Base-by-base conservation (phyloP, 1,284 basidiomycete species). In the Rhodofomes roseus region DNA sequence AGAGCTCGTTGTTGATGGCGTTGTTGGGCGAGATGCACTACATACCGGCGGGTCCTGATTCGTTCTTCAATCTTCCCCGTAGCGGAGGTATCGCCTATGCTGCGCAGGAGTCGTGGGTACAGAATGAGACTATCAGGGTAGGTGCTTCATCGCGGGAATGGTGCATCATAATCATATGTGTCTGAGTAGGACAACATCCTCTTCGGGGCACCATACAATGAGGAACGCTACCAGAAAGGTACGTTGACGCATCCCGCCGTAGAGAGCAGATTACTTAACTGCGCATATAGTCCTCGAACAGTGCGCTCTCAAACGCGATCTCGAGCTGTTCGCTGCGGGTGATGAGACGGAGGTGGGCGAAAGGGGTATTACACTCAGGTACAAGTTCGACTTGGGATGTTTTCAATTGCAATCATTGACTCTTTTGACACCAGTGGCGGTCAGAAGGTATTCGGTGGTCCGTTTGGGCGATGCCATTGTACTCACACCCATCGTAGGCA, bases 71-170 rank as follows among this genome's bases (percentile, higher is more conserved):
- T 61, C 78, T 92, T 8, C 88, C 89, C 12, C 79, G 88, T 8
- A 72, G 75, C 1, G 80, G 81, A 11, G 88, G 89, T 7, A 81
- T 92, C 6, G 84, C 86, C 0, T 92, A 89, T 71, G 86, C 88
- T 4, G 85, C 87, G 0, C 90, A 93, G 69, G 88, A 91, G 65
- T 85, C 87, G 1, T 93, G 89, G 89, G 85, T 87, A 4, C 79
- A 82, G 65, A 87, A 85, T 63, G 78, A 77, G 60, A 81, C 79
- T 0, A 79, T 80, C 57, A 73, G 71, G 60, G 77, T 74, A 57
- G 43, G 66, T 48, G 11, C n/a, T 27, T 46, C 50, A 53, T 23
- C 40, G 5, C 27, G 2, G 9, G n/a, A 18, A 29, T 9, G 11
- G 6, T 16, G 18, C 8, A 11, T 27, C 2, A n/a, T 34, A 34